These are phyloP conservation scores for Sphagnurus paluster DNA, from an alignment of 1,284 basidiomycete genomes.

Conservation along the genomic window DNA sequence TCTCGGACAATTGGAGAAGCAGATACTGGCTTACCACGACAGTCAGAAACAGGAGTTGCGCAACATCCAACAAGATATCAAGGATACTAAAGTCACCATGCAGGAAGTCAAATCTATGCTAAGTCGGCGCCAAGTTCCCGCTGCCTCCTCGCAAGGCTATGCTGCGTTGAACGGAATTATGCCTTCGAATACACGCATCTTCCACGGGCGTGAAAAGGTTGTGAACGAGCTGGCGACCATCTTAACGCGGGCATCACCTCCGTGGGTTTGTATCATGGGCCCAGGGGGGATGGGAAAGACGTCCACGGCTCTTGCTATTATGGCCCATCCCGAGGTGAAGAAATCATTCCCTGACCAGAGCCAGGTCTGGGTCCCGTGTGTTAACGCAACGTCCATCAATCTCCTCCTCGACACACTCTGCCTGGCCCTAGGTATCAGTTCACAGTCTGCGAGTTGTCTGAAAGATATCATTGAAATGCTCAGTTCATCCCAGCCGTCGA, in stretches of 20 bases:
- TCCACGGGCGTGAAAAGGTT: constrained; percentile 5
- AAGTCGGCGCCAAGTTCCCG: not conserved
- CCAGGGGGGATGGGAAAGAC: constrained; percentile 40
- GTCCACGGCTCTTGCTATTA: constrained; percentile 27
- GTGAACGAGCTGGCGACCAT: not conserved
- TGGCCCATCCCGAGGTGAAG: constrained; percentile 21
- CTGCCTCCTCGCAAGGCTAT: not conserved
- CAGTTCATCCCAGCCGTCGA: not conserved
- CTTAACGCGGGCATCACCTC: not conserved
- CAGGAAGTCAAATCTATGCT: not conserved
- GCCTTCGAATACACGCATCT: constrained; percentile 3
- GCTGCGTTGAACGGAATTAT: not conserved
- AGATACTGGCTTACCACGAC: not conserved
- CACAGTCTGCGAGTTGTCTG: constrained; percentile 13
- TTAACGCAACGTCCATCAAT: constrained; percentile 20
- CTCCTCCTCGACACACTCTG: constrained; percentile 23
- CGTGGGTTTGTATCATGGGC: constrained; percentile 28
- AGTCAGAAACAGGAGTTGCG: not conserved
- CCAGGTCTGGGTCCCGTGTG: constrained; percentile 30
- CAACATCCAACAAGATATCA: not conserved
- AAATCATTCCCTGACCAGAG: constrained; percentile 19
- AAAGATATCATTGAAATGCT: constrained; percentile 13
- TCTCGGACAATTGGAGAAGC: not conserved
- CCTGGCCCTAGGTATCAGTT: constrained; percentile 15
- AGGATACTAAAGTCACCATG: too few species aligned